phyloP scores from a whole-genome alignment of 305 asterid species.

The Fraxinus albicans region DNA sequence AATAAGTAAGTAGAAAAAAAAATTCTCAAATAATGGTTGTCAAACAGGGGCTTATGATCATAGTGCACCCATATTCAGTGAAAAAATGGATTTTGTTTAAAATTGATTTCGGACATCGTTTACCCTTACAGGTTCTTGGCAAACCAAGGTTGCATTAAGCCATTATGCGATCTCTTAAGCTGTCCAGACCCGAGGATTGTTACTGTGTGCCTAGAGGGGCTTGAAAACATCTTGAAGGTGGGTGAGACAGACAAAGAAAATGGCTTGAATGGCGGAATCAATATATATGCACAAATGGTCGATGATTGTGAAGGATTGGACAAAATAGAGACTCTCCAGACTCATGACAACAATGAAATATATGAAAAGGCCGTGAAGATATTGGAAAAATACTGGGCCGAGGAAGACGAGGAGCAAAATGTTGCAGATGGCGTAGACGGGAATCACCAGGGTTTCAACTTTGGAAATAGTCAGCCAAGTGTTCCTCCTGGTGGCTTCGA shows the following conservation, averaged over 20 bases:
- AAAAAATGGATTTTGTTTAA: neutral
- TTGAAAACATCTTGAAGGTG: constrained; percentile 52
- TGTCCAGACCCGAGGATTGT: constrained; percentile 58
- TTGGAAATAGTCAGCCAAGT: constrained; percentile 53
- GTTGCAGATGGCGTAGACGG: constrained; percentile 37
- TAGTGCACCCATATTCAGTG: neutral
- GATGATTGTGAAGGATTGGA: constrained; percentile 60
- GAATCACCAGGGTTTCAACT: constrained; percentile 51
- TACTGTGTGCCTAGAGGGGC: constrained; percentile 56
- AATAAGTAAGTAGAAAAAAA: too few relatives aligned
- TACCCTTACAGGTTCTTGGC: constrained; percentile 46
- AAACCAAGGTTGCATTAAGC: constrained; percentile 50
- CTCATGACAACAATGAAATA: constrained; percentile 53
- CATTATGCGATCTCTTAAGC: constrained; percentile 47
- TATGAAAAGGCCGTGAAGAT: constrained; percentile 53
- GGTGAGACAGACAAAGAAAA: constrained; percentile 51
- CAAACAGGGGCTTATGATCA: neutral
- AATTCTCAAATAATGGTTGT: too few relatives aligned
- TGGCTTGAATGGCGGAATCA: constrained; percentile 50
- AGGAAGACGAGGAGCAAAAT: constrained; percentile 51
- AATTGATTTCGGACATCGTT: neutral
- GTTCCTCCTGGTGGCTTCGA: constrained; percentile 72
- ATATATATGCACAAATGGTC: constrained; percentile 55
- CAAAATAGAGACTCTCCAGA: constrained; percentile 52
- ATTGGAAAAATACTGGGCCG: constrained; percentile 54